A percentile compares a stretch with the other conserved stretches of the same genome.
Conservation (phyloP, 345 rosid species). For the Rhodamnia argentea region DNA sequence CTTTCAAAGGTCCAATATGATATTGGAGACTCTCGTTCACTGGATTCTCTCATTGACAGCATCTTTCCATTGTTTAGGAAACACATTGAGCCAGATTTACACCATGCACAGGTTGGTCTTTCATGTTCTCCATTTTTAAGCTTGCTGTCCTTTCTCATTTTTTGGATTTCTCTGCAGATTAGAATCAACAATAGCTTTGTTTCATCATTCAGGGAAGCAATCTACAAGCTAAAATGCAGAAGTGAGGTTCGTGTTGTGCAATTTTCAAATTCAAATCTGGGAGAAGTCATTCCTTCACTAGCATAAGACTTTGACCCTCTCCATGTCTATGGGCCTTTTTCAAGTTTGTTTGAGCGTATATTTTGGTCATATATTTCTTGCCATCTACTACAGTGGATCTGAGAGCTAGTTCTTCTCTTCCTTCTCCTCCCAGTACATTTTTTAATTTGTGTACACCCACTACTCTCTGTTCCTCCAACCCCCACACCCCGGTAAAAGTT, state of each 20-base stretch:
- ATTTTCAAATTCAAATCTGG: background rate
- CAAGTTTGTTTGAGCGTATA: background rate
- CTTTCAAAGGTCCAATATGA: slow-evolving; percentile 94
- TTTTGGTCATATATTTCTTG: background rate
- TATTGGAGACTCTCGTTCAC: slow-evolving; percentile 92
- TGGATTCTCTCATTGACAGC: slow-evolving; percentile 94
- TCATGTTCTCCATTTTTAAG: background rate
- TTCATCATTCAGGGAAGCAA: slow-evolving; percentile 96
- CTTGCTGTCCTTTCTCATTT: background rate
- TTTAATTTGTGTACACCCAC: background rate
- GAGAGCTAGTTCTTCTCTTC: background rate
- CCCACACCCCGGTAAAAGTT: background rate
- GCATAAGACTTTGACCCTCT: background rate
- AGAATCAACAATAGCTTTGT: slow-evolving; percentile 97
- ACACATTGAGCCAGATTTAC: slow-evolving; percentile 98
- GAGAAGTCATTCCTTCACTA: background rate
- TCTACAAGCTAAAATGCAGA: slow-evolving; percentile 96
- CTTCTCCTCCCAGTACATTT: background rate
- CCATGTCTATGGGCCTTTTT: background rate
- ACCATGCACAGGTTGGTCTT: slow-evolving; percentile 91
- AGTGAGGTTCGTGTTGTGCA: slow-evolving; percentile 55
- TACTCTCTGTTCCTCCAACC: background rate
- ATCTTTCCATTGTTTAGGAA: slow-evolving; percentile 94
- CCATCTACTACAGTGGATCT: background rate
- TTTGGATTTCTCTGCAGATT: slow-evolving; percentile 57